Evolutionary conservation across 441 rosid genomes (phyloP), one percentile per base, ranked within the genome.

Genomic region (Geranium incanum): DNA sequence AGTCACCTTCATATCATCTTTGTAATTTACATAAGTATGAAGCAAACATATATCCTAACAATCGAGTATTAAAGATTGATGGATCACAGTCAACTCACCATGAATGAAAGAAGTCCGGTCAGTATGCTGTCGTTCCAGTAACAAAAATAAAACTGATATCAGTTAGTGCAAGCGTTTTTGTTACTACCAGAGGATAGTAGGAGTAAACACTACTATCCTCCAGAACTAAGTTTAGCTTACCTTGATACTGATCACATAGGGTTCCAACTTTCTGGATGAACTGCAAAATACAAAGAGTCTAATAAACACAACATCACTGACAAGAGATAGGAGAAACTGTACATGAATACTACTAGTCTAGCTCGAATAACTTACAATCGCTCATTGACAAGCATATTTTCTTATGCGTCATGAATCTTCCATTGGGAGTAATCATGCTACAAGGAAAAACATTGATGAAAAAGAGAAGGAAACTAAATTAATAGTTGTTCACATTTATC

Each of bases 161-260:
- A 79, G 72, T 72, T 28, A 28, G 33, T 15, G 16, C 50, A 63
- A 37, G 6, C 19, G 57, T 45, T 28, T 63, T 16, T 11, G 16
- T 48, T 15, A 37, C 6, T 6, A 65, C 18, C 48, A 57, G 18
- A 4, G 28, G 63, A 16, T 57, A 57, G 18, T 28, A 18, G 63
- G 16, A 21, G 21, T 21, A 21, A 21, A 21, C 21, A 21, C 21
- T 21, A 21, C 21, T 21, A 21, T 18, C 18, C 8, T 18, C 3
- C 28, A 57, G 9, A 57, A 4, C 63, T 57, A 57, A 55, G 74
- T 55, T 37, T 65, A 50, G 33, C 72, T 71, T 86, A 95, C 99
- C 99, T 95, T 70, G 98, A 90, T 36, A 88, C 96, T 72, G 99
- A 95, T 98, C 99, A 95, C 98, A 95, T 95, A 1, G 99, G 99